These are phyloP conservation scores for Oryza glaberrima DNA, from an alignment of 176 grass and related monocot genomes.

Conservation along the genomic window DNA sequence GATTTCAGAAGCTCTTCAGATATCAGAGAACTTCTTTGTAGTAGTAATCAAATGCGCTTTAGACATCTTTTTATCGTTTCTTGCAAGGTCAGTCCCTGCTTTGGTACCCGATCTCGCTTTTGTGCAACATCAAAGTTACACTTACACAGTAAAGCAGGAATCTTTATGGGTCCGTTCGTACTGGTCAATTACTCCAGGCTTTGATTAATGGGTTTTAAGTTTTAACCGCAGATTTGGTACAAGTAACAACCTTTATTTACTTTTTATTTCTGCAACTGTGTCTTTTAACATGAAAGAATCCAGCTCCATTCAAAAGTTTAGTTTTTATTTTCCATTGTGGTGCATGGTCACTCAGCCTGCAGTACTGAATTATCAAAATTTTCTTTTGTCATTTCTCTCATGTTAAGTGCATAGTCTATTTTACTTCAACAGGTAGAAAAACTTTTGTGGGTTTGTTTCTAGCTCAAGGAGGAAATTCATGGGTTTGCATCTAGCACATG, in stretches of 20 bases:
- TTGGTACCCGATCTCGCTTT: neutral
- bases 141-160: neutral
- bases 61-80: constrained; percentile 20
- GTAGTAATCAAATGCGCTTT: neutral
- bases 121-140: neutral
- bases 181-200: constrained; percentile 3
- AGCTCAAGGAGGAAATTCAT: neutral
- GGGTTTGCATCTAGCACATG: neutral
- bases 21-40: constrained; percentile 17
- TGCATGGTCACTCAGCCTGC: too few relatives aligned
- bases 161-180: neutral
- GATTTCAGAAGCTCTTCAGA: constrained; percentile 28
- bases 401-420: neutral
- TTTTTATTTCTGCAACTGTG: neutral
- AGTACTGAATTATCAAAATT: neutral
- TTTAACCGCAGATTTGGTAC: neutral
- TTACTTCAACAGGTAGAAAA: neutral
- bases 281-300: neutral
- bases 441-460: too few relatives aligned
- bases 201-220: constrained; percentile 1
- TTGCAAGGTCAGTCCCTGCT: constrained; percentile 10
- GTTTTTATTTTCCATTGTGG: too few relatives aligned
- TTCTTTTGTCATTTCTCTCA: neutral
- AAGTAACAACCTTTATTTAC: neutral
- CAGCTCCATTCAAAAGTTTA: too few relatives aligned